A percentile compares a stretch with the other conserved stretches of the same genome.
phyloP scores from a whole-genome alignment of 2,329 filamentous ascomycete species.

The Cladophialophora chaetospira region DNA sequence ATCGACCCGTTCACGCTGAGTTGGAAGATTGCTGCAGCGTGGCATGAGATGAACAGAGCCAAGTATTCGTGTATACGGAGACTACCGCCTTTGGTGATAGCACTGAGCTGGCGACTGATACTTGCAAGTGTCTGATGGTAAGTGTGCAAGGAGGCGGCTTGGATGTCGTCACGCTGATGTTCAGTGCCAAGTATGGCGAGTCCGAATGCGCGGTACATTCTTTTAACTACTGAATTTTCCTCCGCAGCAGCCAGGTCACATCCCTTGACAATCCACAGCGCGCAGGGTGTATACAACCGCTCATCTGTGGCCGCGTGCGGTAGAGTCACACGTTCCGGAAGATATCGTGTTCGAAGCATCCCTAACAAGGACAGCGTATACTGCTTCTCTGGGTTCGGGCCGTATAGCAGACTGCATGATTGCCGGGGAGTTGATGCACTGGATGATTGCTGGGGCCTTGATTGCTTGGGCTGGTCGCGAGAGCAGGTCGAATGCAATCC shows the following conservation, averaged over 20 bases:
- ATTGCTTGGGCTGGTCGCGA: not conserved
- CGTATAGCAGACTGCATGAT: not conserved
- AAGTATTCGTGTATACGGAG: not conserved
- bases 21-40: slow-evolving; percentile 4
- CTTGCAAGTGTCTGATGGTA: not conserved
- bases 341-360: slow-evolving; percentile 1
- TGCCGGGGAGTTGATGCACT: not conserved
- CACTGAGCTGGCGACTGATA: not conserved
- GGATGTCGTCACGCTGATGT: slow-evolving; percentile 2
- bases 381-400: slow-evolving; percentile 2
- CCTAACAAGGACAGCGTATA: slow-evolving; percentile 2
- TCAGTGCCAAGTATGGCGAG: not conserved
- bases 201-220: slow-evolving; percentile 1
- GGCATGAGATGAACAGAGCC: slow-evolving; percentile 1
- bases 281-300: slow-evolving; percentile 2
- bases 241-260: not conserved
- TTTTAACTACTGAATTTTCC: not conserved
- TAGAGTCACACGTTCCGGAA: not conserved
- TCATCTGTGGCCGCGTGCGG: not conserved
- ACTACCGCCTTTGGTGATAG: not conserved
- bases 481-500: not conserved
- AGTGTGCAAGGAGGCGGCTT: not conserved
- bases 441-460: not conserved
- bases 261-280: not conserved
- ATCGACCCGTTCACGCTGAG: not conserved